Conservation (phyloP, 345 rosid species). For the Aquilaria yunnanensis region DNA sequence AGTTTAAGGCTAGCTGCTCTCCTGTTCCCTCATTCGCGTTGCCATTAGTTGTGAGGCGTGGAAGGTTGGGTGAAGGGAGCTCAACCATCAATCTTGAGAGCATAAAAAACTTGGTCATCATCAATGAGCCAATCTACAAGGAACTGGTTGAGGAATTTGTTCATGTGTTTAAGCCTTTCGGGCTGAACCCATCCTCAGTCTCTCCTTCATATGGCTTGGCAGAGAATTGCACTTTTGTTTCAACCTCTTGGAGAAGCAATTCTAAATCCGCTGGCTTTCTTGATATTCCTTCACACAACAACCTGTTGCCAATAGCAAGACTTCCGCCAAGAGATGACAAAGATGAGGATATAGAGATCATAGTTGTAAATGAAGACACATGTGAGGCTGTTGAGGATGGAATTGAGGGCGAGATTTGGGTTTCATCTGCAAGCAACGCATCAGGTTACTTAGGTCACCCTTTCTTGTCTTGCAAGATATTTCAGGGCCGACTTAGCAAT, state of each 20-base stretch:
- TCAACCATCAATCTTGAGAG: slow-evolving; percentile 25
- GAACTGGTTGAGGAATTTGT: slow-evolving; percentile 39
- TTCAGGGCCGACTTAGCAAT: slow-evolving; percentile 32
- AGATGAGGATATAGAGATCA: slow-evolving; percentile 34
- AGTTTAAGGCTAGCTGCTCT: slow-evolving; percentile 46
- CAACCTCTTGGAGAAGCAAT: slow-evolving; percentile 49
- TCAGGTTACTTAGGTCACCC: slow-evolving; percentile 54
- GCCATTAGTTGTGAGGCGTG: slow-evolving; percentile 50
- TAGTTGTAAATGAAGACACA: slow-evolving; percentile 44
- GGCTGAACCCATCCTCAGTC: slow-evolving; percentile 36
- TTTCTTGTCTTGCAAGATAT: slow-evolving; percentile 32
- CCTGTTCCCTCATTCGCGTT: slow-evolving; percentile 64
- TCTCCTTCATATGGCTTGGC: slow-evolving; percentile 65
- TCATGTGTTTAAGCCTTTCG: slow-evolving; percentile 25
- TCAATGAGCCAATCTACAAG: slow-evolving; percentile 52
- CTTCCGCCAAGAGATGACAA: slow-evolving; percentile 19
- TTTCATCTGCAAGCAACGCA: slow-evolving; percentile 61
- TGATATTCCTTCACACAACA: slow-evolving; percentile 33
- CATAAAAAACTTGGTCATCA: slow-evolving; percentile 47
- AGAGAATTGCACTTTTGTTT: slow-evolving; percentile 62
- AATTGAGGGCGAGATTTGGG: slow-evolving; percentile 60
- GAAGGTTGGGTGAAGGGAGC: slow-evolving; percentile 25
- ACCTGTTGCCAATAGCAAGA: slow-evolving; percentile 48
- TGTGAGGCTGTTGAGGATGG: slow-evolving; percentile 39
- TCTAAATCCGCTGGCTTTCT: slow-evolving; percentile 12